These are phyloP conservation scores for Cenococcum geophilum DNA, from an alignment of 495 filamentous ascomycete species.

Conservation along the genomic window DNA sequence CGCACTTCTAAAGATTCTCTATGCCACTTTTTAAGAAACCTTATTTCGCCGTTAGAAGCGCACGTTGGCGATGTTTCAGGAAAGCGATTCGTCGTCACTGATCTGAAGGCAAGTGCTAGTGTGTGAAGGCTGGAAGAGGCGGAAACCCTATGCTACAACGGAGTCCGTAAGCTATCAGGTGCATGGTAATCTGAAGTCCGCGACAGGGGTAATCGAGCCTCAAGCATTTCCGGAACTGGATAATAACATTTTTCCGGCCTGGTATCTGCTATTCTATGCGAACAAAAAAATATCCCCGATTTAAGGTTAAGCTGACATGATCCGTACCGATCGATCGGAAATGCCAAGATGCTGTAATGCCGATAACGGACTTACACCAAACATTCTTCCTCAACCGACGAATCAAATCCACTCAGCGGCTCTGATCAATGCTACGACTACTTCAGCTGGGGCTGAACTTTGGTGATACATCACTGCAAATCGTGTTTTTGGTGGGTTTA, in stretches of 20 bases:
- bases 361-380: too few species aligned
- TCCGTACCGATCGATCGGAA: too few species aligned
- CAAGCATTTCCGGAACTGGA: neutral
- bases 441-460: too few species aligned
- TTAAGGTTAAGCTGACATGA: too few species aligned
- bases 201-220: neutral
- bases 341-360: too few species aligned
- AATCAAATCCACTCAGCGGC: too few species aligned
- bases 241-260: neutral
- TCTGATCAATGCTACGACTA: too few species aligned
- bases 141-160: neutral
- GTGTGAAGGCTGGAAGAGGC: neutral
- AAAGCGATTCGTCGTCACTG: neutral
- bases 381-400: too few species aligned
- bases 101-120: neutral
- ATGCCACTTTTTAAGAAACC: neutral
- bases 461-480: too few species aligned
- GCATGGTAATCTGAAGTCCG: neutral
- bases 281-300: too few species aligned
- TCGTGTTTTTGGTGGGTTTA: too few species aligned
- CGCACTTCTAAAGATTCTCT: neutral
- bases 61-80: neutral
- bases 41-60: neutral
- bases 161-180: neutral
- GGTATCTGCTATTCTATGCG: too few species aligned